phyloP scores from a whole-genome alignment of 2,329 filamentous ascomycete genomes.

The Gliomastix tumulicola region DNA sequence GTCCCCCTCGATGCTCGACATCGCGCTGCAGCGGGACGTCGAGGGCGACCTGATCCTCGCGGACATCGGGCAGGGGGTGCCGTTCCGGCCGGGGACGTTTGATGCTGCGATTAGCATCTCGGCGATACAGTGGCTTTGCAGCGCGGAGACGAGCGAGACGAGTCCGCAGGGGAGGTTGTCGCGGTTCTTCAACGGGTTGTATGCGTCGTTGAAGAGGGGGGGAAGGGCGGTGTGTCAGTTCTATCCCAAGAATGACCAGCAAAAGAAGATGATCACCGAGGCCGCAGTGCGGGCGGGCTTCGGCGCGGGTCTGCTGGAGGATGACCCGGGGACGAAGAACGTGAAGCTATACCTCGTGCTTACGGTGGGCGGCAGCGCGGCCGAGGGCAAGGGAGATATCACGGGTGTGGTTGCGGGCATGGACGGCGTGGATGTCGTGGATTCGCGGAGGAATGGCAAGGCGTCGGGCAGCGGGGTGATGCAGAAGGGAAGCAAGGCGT shows the following conservation, averaged over 20 bases:
- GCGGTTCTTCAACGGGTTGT: conserved; percentile 89
- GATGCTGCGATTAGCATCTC: conserved; percentile 93
- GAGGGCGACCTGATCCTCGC: conserved; percentile 91
- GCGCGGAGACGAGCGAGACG: conserved; percentile 83
- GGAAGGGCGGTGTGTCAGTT: conserved; percentile 94
- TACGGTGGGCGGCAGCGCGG: conserved; percentile 64
- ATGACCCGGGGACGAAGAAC: conserved; percentile 94
- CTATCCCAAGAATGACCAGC: conserved; percentile 91
- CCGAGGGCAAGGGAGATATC: conserved; percentile 63
- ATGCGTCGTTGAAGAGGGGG: conserved; percentile 74
- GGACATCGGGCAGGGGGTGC: conserved; percentile 92
- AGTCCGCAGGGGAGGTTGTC: conserved; percentile 69
- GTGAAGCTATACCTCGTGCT: conserved; percentile 93
- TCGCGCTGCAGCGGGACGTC: conserved; percentile 84
- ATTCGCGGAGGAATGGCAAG: conserved; percentile 50
- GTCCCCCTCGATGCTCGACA: conserved; percentile 90
- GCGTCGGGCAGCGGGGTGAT: conserved; percentile 39
- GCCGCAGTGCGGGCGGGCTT: conserved; percentile 93
- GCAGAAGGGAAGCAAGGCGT: conserved; percentile 78
- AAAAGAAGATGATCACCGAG: conserved; percentile 84
- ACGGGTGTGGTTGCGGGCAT: conserved; percentile 84
- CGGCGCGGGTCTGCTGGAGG: conserved; percentile 87
- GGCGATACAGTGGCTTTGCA: conserved; percentile 98
- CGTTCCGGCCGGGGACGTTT: conserved; percentile 86
- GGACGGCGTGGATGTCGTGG: conserved; percentile 79